Base-by-base conservation (phyloP, 306 rosid genomes). In the Astragalus membranaceus region DNA sequence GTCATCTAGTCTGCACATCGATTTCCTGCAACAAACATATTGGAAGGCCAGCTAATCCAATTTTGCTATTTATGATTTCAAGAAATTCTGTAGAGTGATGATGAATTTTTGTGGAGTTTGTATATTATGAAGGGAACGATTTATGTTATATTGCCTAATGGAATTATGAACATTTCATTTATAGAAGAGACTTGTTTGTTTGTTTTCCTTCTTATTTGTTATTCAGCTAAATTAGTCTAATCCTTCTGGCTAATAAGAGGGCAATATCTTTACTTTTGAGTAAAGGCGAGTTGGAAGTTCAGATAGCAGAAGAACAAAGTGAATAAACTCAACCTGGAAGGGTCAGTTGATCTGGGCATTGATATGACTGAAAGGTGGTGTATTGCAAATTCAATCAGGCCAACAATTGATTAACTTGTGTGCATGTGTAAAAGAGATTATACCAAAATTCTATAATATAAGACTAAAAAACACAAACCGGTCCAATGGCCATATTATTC, bases 401-500 rank as follows among this genome's bases (percentile, higher is more conserved):
- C 54, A 41, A 43, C 8, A 35, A 11, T 33, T 57, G 10, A 16
- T 10, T 9, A 20, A 49, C 35, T 8, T 41, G 1, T 55, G 30
- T n/a, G 12, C 26, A 23, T 15, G 16, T 23, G 67, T 32, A 17
- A 6, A 41, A 10, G 41, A 69, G 17, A 39, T 3, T 6, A 30
- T 41, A n/a, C 10, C 10, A 62, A 15, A 13, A 67, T 64, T 61
- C 33, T 8, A 55, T n/a, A n/a, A n/a, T n/a, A n/a, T 33, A 62
- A n/a, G 32, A 54, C 10, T 73, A 43, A 57, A 26, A 74, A 17
- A 44, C 48, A 7, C 59, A 67, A 69, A 69, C 30, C 48, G 69
- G 26, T 10, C 36, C 15, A 80, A 44, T 29, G 74, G 65, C 71
- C 65, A 41, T 66, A 67, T 83, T 89, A 83, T 88, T 86, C 82